Evolutionary conservation across 495 filamentous ascomycete species (phyloP), one percentile per base, ranked within the genome.

Genomic region (Haplographium delicatum): DNA sequence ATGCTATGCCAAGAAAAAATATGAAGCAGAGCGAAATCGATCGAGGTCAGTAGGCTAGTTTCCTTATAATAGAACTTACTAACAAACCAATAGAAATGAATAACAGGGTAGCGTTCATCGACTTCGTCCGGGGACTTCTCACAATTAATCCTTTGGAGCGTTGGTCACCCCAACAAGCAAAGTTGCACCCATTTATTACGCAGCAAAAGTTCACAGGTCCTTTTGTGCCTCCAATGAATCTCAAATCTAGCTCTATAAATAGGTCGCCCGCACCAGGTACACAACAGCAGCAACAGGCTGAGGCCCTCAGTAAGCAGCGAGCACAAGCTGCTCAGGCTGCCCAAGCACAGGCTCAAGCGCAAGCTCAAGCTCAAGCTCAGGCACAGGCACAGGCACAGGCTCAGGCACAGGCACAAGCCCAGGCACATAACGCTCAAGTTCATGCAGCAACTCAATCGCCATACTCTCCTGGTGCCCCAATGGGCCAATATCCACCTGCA

Each of bases 11-110:
- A 24, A 73, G 94, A 63, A 99, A 99, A 71, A 95, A 96, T 56
- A 99, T 99, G 94, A 99, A 99, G 71, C 94, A 85, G 56, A 82
- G 82, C 54, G 94, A 99, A 66, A 82, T 97, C 52, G 94, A 99
- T 49, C 74, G 93, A 85, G 94, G 94, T 96, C 74, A 54, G 81
- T 16, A n/a, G 7, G 18, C 30, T 34, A 16, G 37, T 3, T 10
- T 9, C 39, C 1, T 10, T n/a, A n/a, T n/a, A n/a, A n/a, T n/a
- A n/a, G n/a, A n/a, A n/a, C n/a, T 30, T 18, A 22, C 60, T 62
- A 58, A 75, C 26, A 19, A 15, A 6, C 48, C 30, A 37, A 31
- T 61, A 99, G 94, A 99, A 80, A 89, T 99, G 80, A 93, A 91
- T 60, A 99, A 97, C 61, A 85, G 94, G 43, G 79, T 91, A 46